Base-by-base conservation (phyloP, 768 basidiomycete genomes). In the Trametes cinnabarina region DNA sequence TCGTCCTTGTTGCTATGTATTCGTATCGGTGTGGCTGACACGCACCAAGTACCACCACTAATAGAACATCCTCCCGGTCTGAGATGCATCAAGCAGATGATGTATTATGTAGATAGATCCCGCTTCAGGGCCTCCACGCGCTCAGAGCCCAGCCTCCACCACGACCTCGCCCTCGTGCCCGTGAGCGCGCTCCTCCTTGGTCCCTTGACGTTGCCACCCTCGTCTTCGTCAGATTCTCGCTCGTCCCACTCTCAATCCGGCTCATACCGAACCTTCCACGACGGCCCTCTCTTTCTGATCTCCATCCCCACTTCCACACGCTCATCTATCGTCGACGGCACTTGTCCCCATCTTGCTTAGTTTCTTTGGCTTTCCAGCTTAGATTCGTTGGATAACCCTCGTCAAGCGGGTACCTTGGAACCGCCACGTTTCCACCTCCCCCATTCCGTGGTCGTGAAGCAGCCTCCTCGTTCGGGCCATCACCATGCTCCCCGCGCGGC, bases 341-440 rank as follows among this genome's bases (percentile, higher is more conserved):
- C 54, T 55, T 55, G 46, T 55, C 46, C 54, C 37, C 37, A 20
- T 55, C 12, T 47, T 48, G 54, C 37, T 37, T 55, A 55, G 54
- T 47, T 48, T 32, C 19, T 19, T 40, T 46, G 7, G 15, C 22
- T 12, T 46, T 22, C 37, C 25, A 46, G 23, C 44, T 12, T 26
- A 32, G 30, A 32, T 7, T 12, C 7, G 30, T 32, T 32, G 14
- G 15, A 26, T 26, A 46, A 15, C 22, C 7, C 22, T n/a, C n/a
- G n/a, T n/a, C n/a, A n/a, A n/a, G n/a, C n/a, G n/a, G n/a, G n/a
- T n/a, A n/a, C n/a, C n/a, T n/a, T n/a, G n/a, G n/a, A n/a, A n/a
- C n/a, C n/a, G n/a, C n/a, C n/a, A n/a, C 42, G 22, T 25, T 15
- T 30, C 11, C 52, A 44, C 52, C 44, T 35, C 53, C 46, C 43